Base-by-base conservation (phyloP, 2,329 filamentous ascomycete genomes). In the Coniochaeta sp. region DNA sequence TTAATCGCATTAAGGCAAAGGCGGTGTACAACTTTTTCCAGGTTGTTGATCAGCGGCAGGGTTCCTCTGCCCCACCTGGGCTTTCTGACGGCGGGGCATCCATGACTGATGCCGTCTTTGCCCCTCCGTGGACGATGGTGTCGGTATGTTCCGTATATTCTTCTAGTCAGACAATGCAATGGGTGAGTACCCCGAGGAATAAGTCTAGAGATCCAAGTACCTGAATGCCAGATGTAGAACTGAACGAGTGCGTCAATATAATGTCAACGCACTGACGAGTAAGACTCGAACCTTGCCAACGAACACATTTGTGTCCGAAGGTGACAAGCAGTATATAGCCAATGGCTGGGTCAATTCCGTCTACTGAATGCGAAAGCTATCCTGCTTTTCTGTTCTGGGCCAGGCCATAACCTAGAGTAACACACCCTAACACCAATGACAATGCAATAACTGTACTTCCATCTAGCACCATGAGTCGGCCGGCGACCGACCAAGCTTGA, bases 1-100 rank as follows among this genome's bases (percentile, higher is more conserved):
- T 28, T 58, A 44, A 58, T 58, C 33, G 56, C 34, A 58, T 58
- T 44, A 43, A 17, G 11, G 38, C 56, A 17, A 44, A 44, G 56
- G 56, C 56, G 56, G 34, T 58, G 34, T 34, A n/a, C 28, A 22
- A 22, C n/a, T 17, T 36, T 31, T 56, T 38, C 22, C 24, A 24
- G 47, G 14, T 36, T 24, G n/a, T 38, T 34, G 54, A 38, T 57
- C 54, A 36, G 54, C 34, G 9, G 54, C 54, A 57, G 31, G 54
- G 54, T 26, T 38, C 54, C 31, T 36, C 31, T 31, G 26, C 47
- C 47, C 47, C 47, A 16, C 22, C 16, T 28, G 17, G 47, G 26
- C 17, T 16, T 17, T 24, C 43, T 8, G 24, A 52, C 31, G 47
- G 47, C 47, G 47, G 47, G 47, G 47, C 47, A 52, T 26, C 44